A percentile compares a stretch with the other conserved stretches of the same genome.
phyloP scores from a whole-genome alignment of 164 flowering plant species.

The Aristolochia contorta region DNA sequence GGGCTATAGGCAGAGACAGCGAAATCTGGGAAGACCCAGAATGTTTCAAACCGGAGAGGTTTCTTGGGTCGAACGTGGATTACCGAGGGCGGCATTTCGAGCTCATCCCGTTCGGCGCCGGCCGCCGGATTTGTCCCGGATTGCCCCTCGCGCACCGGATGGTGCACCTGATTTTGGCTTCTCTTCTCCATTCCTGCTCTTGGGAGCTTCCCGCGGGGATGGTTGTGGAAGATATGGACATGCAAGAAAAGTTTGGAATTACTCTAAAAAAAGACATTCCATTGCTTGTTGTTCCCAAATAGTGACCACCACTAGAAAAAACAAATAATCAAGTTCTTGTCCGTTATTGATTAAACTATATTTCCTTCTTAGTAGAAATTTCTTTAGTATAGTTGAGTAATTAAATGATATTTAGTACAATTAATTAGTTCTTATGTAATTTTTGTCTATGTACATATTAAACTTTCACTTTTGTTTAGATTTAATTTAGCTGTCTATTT shows the following conservation, averaged over 20 bases:
- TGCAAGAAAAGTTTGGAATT: neutral
- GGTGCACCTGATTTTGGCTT: slow-evolving; percentile 12
- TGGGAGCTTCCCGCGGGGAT: slow-evolving; percentile 1
- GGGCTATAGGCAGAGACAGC: slow-evolving; percentile 32
- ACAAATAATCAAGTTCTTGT: too few relatives aligned
- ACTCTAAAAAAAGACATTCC: neutral
- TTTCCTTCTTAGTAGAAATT: too few relatives aligned
- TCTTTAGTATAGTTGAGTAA: too few relatives aligned
- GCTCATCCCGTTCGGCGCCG: slow-evolving; percentile 15
- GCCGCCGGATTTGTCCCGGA: slow-evolving; percentile 16
- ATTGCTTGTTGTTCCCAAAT: neutral
- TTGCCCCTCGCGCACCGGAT: slow-evolving; percentile 8
- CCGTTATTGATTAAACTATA: too few relatives aligned
- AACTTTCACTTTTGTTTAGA: too few relatives aligned
- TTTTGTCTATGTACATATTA: too few relatives aligned
- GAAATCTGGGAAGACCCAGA: slow-evolving; percentile 19
- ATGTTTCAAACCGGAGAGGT: slow-evolving; percentile 29
- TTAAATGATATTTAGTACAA: too few relatives aligned
- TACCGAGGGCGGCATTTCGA: slow-evolving; percentile 3
- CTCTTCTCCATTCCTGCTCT: slow-evolving; percentile 7
- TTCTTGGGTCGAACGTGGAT: slow-evolving; percentile 9
- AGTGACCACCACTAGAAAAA: too few relatives aligned
- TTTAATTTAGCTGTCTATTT: too few relatives aligned
- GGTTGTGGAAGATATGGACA: neutral
- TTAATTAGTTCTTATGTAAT: too few relatives aligned